A percentile compares a stretch with the other conserved stretches of the same genome.
Evolutionary conservation across 148 eudicot genomes (phyloP).

Genomic region (Cornus suecica): DNA sequence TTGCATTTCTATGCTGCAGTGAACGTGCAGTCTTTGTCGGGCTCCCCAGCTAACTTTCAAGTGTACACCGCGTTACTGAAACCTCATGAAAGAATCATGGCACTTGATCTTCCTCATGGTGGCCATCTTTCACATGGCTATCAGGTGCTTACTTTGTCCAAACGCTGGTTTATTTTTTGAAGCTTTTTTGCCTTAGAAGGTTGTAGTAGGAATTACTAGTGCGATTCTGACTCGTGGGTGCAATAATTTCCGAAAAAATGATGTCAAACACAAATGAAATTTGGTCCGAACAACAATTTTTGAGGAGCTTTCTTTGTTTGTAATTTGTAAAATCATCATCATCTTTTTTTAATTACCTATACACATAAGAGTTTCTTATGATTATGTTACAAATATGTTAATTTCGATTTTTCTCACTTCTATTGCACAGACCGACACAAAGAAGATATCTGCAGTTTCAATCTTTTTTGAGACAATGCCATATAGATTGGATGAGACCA

Average conservation of each 20-base stretch:
- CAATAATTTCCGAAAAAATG: no score
- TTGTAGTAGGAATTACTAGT: background rate
- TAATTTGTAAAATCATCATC: no score
- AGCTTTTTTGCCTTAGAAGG: background rate
- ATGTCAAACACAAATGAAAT: no score
- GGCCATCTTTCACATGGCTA: constrained; percentile 99
- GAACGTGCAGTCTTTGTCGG: constrained; percentile 95
- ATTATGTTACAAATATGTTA: background rate
- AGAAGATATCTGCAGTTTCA: constrained; percentile 96
- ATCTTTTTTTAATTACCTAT: no score
- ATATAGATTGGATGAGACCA: constrained; percentile 87
- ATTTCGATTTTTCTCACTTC: background rate
- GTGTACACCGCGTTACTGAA: constrained; percentile 93
- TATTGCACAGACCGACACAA: constrained; percentile 84
- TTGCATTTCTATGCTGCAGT: constrained; percentile 48
- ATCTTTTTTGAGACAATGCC: constrained; percentile 99
- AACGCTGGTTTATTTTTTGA: no score
- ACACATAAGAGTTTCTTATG: background rate
- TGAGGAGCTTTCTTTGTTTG: no score
- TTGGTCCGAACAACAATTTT: no score
- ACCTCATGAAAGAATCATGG: constrained; percentile 99
- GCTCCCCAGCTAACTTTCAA: constrained; percentile 95
- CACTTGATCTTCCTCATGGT: constrained; percentile 99
- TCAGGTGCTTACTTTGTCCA: constrained; percentile 55
- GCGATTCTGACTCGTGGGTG: background rate